A percentile compares a stretch with the other conserved stretches of the same genome.
These are phyloP conservation scores for Euphorbia tirucalli DNA, from an alignment of 345 rosid species.

Conservation along the genomic window DNA sequence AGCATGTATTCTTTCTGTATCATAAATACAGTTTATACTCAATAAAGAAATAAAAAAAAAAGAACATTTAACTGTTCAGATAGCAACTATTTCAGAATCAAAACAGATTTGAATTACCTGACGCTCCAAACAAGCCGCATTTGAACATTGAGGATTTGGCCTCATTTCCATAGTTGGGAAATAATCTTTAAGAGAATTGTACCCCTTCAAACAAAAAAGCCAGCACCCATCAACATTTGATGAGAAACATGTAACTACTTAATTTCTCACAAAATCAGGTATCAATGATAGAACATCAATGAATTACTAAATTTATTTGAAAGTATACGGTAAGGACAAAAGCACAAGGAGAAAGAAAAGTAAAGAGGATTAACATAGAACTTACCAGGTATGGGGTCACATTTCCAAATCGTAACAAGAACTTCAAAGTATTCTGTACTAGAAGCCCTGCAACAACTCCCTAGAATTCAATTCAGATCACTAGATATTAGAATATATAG, in stretches of 20 bases:
- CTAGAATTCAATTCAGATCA: slow-evolving; percentile 40
- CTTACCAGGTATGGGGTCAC: slow-evolving; percentile 88
- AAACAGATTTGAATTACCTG: slow-evolving; percentile 53
- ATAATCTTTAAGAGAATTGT: slow-evolving; percentile 88
- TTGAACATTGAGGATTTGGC: slow-evolving; percentile 94
- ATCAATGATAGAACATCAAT: background rate
- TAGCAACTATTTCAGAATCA: slow-evolving; percentile 1
- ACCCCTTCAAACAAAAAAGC: slow-evolving; percentile 56
- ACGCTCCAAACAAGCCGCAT: slow-evolving; percentile 80
- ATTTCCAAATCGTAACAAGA: slow-evolving; percentile 74
- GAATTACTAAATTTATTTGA: background rate
- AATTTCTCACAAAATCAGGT: background rate
- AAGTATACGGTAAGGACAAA: background rate
- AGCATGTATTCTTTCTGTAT: slow-evolving; percentile 73
- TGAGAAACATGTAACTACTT: slow-evolving; percentile 4
- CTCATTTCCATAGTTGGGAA: slow-evolving; percentile 97
- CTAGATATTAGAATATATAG: background rate
- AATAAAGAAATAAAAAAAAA: background rate
- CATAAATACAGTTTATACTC: slow-evolving; percentile 10
- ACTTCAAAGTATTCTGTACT: slow-evolving; percentile 88
- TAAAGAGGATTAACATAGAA: slow-evolving; percentile 15
- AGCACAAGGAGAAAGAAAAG: background rate
- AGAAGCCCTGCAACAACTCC: slow-evolving; percentile 96
- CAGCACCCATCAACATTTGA: slow-evolving; percentile 10
- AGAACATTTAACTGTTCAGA: background rate